Evolutionary conservation across 345 rosid genomes (phyloP), one percentile per base, ranked within the genome.

Genomic region (Boechera divaricarpa): DNA sequence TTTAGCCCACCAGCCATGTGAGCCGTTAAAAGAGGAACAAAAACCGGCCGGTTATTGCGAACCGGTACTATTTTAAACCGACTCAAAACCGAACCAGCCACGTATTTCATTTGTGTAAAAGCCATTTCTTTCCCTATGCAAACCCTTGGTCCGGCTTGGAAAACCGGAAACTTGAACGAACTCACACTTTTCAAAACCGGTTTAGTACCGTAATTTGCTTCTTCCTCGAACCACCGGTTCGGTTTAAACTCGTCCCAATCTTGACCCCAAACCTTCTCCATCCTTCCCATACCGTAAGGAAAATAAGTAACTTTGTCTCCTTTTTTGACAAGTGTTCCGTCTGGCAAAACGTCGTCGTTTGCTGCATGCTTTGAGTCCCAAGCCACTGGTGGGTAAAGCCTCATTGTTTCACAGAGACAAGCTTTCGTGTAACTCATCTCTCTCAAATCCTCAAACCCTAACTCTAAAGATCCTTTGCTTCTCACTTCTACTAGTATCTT

Each of bases 71-170:
- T 84, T 72, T 79, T 83, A 52, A 84, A 89, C 78, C 79, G 79
- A 49, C 58, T 82, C 55, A 77, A 15, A 10, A 87, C 75, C 49
- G 85, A 84, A 28, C 83, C 92, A 11, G 86, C 87, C 39, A 86
- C 92, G 16, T 84, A 87, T 77, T 89, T 91, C 97, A 91, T 89
- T 74, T 91, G 91, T 47, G 79, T 77, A 66, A 91, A 85, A 7
- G 90, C 94, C 89, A 89, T 88, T 63, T 91, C 85, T 83, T 89
- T 91, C 38, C 94, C 97, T 0, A 91, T 75, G 11, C 97, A 89
- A 41, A 85, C 85, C 72, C 97, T 86, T 24, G 97, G 94, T 7
- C 97, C 94, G 1, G 90, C 93, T 65, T 88, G 91, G 64, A 90
- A 90, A 7, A 87, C 89, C n/a, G 88, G 88, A 21, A 82, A 90